A percentile compares a stretch with the other conserved stretches of the same genome.
Conservation (phyloP, 768 basidiomycete species). For the Pleurotus salmoneostramineus region DNA sequence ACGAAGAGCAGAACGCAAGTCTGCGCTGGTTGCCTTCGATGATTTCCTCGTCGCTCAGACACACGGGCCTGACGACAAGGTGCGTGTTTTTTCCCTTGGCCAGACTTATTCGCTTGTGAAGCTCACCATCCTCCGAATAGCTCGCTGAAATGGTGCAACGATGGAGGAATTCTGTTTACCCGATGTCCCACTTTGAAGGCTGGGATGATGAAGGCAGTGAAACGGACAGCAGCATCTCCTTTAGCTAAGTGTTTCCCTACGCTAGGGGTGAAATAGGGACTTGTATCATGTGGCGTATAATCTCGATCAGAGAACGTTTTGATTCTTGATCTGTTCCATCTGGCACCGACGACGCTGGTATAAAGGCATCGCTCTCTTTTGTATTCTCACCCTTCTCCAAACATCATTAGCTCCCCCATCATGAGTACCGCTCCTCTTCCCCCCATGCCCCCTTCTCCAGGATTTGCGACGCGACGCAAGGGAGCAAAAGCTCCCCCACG, state of each 20-base stretch:
- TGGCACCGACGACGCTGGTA: neutral
- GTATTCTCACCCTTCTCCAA: neutral
- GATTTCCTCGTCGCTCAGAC: slow-evolving; percentile 45
- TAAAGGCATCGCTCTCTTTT: neutral
- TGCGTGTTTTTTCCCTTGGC: neutral
- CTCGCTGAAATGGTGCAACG: slow-evolving; percentile 23
- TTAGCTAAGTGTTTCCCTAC: neutral
- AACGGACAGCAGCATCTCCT: slow-evolving; percentile 1
- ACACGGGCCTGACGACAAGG: slow-evolving; percentile 14
- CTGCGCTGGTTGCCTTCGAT: slow-evolving; percentile 57
- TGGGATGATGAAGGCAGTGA: slow-evolving; percentile 1
- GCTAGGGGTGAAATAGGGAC: no score
- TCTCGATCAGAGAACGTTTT: no score
- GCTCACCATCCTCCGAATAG: slow-evolving; percentile 7
- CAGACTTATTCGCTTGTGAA: neutral
- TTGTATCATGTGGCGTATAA: no score
- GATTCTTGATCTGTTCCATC: neutral
- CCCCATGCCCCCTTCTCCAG: slow-evolving; percentile 33
- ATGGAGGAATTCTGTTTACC: slow-evolving; percentile 24
- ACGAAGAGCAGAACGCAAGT: slow-evolving; percentile 44
- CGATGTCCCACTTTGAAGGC: neutral
- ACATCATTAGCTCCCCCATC: neutral
- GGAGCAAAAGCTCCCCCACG: slow-evolving; percentile 62
- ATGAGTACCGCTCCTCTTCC: slow-evolving; percentile 13
- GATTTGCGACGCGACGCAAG: slow-evolving; percentile 51